These are phyloP conservation scores for Cladosporium sp. DNA, from an alignment of 2,329 filamentous ascomycete species.

Conservation along the genomic window DNA sequence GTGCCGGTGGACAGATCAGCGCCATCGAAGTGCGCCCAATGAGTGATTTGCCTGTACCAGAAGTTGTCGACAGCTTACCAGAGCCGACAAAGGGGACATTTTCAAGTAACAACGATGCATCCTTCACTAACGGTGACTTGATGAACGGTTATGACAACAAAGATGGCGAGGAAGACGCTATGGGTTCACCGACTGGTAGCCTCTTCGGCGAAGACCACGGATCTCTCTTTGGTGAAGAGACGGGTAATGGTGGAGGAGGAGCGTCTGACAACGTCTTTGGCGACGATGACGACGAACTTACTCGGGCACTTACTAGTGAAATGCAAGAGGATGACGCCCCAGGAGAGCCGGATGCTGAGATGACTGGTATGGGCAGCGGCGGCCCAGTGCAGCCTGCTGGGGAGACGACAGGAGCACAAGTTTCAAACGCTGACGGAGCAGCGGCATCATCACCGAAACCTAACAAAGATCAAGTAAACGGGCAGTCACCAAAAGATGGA, in stretches of 20 bases:
- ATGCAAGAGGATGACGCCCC: conserved; percentile 43
- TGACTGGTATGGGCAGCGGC: conserved; percentile 44
- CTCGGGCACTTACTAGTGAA: conserved; percentile 65
- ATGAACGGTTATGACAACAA: conserved; percentile 28
- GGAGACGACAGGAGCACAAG: conserved; percentile 10
- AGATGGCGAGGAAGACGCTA: conserved; percentile 56
- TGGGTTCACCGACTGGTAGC: conserved; percentile 70
- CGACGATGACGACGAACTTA: conserved; percentile 84
- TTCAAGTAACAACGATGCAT: conserved; percentile 68
- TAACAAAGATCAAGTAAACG: conserved; percentile 9
- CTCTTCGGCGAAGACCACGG: conserved; percentile 69
- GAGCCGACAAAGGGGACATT: conserved; percentile 65
- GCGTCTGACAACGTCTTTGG: conserved; percentile 60
- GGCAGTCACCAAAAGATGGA: background rate
- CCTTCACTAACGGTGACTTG: conserved; percentile 44
- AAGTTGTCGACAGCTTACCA: conserved; percentile 66
- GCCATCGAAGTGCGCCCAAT: conserved; percentile 81
- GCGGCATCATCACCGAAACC: conserved; percentile 1
- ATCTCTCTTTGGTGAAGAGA: conserved; percentile 79
- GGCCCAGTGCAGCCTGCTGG: conserved; percentile 45
- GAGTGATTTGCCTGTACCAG: conserved; percentile 72
- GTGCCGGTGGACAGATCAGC: conserved; percentile 80
- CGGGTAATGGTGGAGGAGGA: conserved; percentile 43
- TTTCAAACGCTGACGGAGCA: conserved; percentile 12
- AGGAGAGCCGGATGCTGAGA: conserved; percentile 43